Conservation (phyloP, 1,139 yeast genomes). For the Saccharomyces pastorianus region DNA sequence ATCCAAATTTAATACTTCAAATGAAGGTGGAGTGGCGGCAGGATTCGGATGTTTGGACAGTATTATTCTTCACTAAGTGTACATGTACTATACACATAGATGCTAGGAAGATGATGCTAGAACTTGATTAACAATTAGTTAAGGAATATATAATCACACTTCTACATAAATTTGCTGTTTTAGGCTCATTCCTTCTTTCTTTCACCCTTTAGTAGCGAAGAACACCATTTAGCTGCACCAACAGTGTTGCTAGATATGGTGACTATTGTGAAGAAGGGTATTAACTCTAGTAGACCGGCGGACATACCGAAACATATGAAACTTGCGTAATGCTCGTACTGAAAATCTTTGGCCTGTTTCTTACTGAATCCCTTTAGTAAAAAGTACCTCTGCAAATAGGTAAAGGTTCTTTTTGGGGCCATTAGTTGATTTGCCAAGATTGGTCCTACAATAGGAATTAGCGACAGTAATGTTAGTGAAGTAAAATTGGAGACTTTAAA, state of each 20-base stretch:
- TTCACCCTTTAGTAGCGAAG: conserved; percentile 9
- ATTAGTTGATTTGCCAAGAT: conserved; percentile 19
- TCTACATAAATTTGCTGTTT: neutral
- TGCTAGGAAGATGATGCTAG: neutral
- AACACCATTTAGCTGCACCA: conserved; percentile 28
- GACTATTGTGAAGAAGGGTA: conserved; percentile 27
- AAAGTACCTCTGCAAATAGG: conserved; percentile 19
- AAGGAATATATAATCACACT: neutral
- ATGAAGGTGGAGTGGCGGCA: conserved; percentile 98
- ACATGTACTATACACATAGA: neutral
- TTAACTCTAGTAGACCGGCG: conserved; percentile 28
- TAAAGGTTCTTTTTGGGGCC: conserved; percentile 22
- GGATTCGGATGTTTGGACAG: conserved; percentile 97
- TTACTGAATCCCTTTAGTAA: conserved; percentile 10
- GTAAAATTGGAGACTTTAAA: conserved; percentile 5
- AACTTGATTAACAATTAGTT: neutral
- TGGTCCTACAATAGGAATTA: conserved; percentile 28
- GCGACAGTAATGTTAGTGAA: conserved; percentile 13
- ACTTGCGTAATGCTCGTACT: conserved; percentile 21
- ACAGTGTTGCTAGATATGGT: conserved; percentile 28
- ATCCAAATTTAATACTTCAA: conserved; percentile 75
- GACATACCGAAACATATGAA: conserved; percentile 29
- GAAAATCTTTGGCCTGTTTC: conserved; percentile 11
- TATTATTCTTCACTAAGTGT: conserved; percentile 30
- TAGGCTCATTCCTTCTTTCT: conserved; percentile 4